phyloP scores from a whole-genome alignment of 306 rosid genomes.

The Vachellia collinsii region DNA sequence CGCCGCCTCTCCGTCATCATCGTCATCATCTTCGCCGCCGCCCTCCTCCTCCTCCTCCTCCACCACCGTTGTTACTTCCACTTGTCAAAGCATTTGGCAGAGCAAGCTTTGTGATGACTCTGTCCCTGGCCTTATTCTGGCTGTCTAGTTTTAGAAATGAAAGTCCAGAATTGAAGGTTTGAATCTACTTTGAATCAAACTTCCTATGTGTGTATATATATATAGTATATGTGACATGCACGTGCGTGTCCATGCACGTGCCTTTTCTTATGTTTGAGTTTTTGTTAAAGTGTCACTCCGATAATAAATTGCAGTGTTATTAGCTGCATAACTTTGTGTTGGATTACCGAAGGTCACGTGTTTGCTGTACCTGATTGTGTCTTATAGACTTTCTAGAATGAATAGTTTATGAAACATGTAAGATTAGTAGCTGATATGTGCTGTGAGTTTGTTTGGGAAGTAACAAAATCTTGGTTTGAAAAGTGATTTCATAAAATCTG shows the following conservation, averaged over 20 bases:
- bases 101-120: conserved; percentile 61
- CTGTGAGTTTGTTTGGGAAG: no score
- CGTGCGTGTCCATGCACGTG: neutral
- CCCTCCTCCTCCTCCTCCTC: neutral
- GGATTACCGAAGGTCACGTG: neutral
- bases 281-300: neutral
- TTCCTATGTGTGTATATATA: neutral
- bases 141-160: conserved; percentile 36
- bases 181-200: neutral
- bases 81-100: conserved; percentile 69
- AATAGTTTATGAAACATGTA: neutral
- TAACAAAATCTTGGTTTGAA: no score
- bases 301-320: neutral
- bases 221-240: neutral
- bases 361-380: neutral
- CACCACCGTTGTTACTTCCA: conserved; percentile 4
- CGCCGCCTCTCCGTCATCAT: neutral
- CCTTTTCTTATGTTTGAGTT: neutral
- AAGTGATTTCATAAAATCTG: no score
- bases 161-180: neutral
- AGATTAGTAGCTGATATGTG: neutral
- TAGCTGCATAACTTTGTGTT: neutral
- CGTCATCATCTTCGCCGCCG: neutral
- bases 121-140: conserved; percentile 75
- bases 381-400: neutral